These are phyloP conservation scores for Lotus japonicus DNA, from an alignment of 306 rosid genomes.

Conservation along the genomic window DNA sequence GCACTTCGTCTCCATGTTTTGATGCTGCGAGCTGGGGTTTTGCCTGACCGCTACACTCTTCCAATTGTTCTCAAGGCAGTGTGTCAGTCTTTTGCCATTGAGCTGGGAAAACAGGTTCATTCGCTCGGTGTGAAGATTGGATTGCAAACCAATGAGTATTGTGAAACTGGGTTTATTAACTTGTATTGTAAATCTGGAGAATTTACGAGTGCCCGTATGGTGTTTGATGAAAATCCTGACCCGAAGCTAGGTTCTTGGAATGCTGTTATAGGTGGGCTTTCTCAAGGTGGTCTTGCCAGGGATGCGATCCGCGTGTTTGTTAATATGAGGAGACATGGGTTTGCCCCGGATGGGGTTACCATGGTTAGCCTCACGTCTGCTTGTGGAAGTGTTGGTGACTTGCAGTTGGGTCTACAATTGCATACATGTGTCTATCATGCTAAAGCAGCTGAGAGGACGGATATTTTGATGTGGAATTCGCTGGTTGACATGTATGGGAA, in stretches of 20 bases:
- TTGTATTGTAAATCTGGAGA: constrained; percentile 59
- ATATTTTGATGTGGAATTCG: constrained; percentile 51
- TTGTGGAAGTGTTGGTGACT: constrained; percentile 61
- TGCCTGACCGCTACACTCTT: constrained; percentile 53
- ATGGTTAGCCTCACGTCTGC: constrained; percentile 61
- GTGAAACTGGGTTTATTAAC: constrained; percentile 57
- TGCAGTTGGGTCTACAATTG: constrained; percentile 48
- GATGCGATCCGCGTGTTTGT: constrained; percentile 43
- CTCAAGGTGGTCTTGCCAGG: constrained; percentile 49
- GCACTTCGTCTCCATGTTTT: constrained; percentile 37
- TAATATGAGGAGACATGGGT: constrained; percentile 44
- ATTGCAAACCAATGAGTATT: constrained; percentile 47
- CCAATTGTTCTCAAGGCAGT: constrained; percentile 52
- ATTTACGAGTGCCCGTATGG: constrained; percentile 36
- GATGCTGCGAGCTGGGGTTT: constrained; percentile 46
- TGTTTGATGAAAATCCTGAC: constrained; percentile 54
- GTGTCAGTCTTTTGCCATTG: constrained; percentile 27
- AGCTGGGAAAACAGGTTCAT: constrained; percentile 50
- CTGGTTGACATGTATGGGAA: constrained; percentile 81
- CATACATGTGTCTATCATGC: constrained; percentile 59
- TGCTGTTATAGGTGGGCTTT: constrained; percentile 52
- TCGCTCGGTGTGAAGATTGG: constrained; percentile 49
- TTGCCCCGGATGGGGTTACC: constrained; percentile 53
- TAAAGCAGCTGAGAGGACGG: constrained; percentile 20
- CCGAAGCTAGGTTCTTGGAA: constrained; percentile 71